Evolutionary conservation across 2,329 filamentous ascomycete genomes (phyloP), one percentile per base, ranked within the genome.

Genomic region (Akanthomyces lecanii): DNA sequence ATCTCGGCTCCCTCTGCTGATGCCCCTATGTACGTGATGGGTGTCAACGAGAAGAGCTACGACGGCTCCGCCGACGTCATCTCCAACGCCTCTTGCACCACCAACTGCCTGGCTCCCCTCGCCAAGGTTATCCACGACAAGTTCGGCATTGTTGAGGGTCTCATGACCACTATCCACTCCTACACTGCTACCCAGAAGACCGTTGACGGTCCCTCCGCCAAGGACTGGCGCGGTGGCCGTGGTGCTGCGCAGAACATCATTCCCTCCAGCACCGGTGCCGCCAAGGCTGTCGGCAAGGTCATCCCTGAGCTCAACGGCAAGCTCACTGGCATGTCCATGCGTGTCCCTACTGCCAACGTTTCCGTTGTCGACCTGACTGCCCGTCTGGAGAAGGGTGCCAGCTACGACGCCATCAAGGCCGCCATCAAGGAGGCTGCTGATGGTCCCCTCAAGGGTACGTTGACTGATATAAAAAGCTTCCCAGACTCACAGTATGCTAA

Each of bases 181-280:
- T 98, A 98, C 90, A 98, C 95, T 74, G 95, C 95, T 75, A 98
- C 95, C 79, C 95, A 98, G 87, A 97, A 97, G 91, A 97, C 93
- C 74, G 95, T 98, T 74, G 95, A 99, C 76, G 95, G 92, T 77
- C 95, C 95, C 76, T 98, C 95, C 69, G 85, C 83, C 80, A 99
- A 99, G 91, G 95, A 98, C 86, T 99, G 94, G 94, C 90, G 94
- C 83, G 95, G 95, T 88, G 95, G 95, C 80, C 95, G 95, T 84
- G 93, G 91, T 73, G 95, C 95, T 82, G 95, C 95, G 76, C 91
- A 96, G 86, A 98, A 99, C 90, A 98, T 98, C 87, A 98, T 99
- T 77, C 95, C 95, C 81, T 92, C 88, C 85, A 96, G 91, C 87
- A 99, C 95, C 70, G 95, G 95, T 88, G 95, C 95, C 80, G 95